A percentile compares a stretch with the other conserved stretches of the same genome.
These are phyloP conservation scores for Rosa persica DNA, from an alignment of 306 rosid species.

Conservation along the genomic window DNA sequence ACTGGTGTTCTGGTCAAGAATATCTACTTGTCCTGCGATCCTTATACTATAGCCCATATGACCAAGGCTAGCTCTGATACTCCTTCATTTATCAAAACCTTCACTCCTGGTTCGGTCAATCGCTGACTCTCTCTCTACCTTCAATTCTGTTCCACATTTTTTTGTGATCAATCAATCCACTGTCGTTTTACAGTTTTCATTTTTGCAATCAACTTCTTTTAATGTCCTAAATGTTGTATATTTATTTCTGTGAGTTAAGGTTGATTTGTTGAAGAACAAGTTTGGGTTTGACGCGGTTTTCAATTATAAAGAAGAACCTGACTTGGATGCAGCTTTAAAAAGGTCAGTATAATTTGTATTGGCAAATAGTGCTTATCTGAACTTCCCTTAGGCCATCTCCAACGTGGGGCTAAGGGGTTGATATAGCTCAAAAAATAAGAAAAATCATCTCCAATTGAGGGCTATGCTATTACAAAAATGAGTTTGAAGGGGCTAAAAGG, in stretches of 20 bases:
- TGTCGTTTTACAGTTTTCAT: neutral
- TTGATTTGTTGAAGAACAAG: conserved; percentile 33
- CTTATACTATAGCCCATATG: neutral
- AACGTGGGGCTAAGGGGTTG: no score
- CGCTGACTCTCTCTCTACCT: no score
- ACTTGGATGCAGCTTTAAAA: conserved; percentile 29
- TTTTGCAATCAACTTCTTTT: neutral
- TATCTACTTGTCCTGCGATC: neutral
- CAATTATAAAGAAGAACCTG: conserved; percentile 38
- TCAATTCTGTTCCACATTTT: no score
- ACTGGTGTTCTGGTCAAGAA: neutral
- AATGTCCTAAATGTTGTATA: neutral
- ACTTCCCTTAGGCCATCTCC: no score
- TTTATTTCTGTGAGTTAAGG: conserved; percentile 1
- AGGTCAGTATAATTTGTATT: conserved; percentile 1
- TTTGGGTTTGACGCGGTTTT: conserved; percentile 35
- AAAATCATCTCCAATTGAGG: no score
- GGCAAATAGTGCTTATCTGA: neutral
- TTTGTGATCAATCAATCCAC: no score
- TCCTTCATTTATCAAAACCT: neutral
- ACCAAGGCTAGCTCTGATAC: neutral
- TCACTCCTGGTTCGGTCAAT: neutral
- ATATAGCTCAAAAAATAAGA: no score
- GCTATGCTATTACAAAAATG: no score
- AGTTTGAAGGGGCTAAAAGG: no score